Evolutionary conservation across 257 asterid genomes (phyloP).

Genomic region (Asclepias syriaca): DNA sequence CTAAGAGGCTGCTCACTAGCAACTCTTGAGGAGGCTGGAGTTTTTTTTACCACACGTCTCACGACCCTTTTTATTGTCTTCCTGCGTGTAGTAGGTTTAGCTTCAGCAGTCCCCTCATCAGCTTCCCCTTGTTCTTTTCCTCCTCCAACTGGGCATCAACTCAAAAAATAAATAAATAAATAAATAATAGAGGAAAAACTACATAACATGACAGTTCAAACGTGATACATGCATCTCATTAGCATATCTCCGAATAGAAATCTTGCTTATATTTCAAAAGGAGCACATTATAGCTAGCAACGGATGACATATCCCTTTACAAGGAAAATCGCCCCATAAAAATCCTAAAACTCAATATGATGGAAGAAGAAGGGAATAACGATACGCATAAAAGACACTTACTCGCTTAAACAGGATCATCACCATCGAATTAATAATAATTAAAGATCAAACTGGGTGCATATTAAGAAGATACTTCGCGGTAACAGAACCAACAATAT

Average conservation of each 20-base stretch:
- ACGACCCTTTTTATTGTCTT: conserved; percentile 38
- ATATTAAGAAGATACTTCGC: not conserved
- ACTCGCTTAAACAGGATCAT: not conserved
- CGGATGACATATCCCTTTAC: not conserved
- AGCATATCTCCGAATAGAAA: not conserved
- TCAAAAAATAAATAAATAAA: not conserved
- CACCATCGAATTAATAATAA: not conserved
- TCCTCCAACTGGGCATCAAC: conserved; percentile 25
- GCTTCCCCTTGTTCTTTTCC: conserved; percentile 18
- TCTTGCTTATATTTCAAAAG: not conserved
- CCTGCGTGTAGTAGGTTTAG: conserved; percentile 30
- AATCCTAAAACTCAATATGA: not conserved
- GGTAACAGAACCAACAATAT: not conserved
- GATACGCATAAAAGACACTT: not conserved
- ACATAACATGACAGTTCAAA: not conserved
- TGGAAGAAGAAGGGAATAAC: not conserved
- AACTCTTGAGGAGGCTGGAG: conserved; percentile 27
- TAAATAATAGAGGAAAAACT: not conserved
- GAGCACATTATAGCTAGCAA: not conserved
- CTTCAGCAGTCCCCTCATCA: conserved; percentile 22
- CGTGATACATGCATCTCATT: not conserved
- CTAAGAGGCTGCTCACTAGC: conserved; percentile 17
- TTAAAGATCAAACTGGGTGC: not conserved
- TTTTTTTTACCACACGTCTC: conserved; percentile 35
- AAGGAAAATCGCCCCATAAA: not conserved